phyloP scores from a whole-genome alignment of 345 rosid species.

The Gossypium anomalum region DNA sequence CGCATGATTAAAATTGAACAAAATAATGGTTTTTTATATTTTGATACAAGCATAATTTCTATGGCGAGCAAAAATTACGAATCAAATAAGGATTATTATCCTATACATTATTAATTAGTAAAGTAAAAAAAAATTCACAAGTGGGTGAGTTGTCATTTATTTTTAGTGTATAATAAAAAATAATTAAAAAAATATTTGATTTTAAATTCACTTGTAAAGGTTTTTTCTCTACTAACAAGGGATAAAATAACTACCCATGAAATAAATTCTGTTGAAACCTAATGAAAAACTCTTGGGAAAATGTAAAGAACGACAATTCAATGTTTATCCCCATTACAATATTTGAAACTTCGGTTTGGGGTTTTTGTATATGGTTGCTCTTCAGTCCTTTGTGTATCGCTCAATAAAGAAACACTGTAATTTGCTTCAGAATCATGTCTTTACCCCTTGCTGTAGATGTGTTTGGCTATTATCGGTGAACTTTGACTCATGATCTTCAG shows the following conservation, averaged over 20 bases:
- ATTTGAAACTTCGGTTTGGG: not conserved
- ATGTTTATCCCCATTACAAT: not conserved
- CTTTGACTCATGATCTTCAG: slow-evolving; percentile 23
- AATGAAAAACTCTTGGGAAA: not conserved
- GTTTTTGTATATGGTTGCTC: not conserved
- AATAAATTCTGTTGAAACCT: not conserved
- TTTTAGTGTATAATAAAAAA: too few relatives aligned
- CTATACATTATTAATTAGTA: too few relatives aligned
- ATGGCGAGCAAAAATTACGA: not conserved
- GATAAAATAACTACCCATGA: too few relatives aligned
- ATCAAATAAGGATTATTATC: not conserved
- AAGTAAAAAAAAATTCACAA: too few relatives aligned
- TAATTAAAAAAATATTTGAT: too few relatives aligned
- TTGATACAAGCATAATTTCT: not conserved
- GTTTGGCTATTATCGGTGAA: slow-evolving; percentile 16
- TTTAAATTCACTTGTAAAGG: too few relatives aligned
- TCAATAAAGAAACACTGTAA: not conserved
- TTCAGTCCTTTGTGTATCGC: not conserved
- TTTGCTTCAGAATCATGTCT: slow-evolving; percentile 23
- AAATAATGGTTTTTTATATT: not conserved
- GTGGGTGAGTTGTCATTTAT: too few relatives aligned
- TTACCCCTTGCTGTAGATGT: slow-evolving; percentile 14
- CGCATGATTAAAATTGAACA: not conserved
- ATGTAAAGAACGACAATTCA: not conserved
- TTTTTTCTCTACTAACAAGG: too few relatives aligned